These are phyloP conservation scores for Cyclotella kingstonii DNA, from an alignment of 108 stramenopile species.

Conservation along the genomic window DNA sequence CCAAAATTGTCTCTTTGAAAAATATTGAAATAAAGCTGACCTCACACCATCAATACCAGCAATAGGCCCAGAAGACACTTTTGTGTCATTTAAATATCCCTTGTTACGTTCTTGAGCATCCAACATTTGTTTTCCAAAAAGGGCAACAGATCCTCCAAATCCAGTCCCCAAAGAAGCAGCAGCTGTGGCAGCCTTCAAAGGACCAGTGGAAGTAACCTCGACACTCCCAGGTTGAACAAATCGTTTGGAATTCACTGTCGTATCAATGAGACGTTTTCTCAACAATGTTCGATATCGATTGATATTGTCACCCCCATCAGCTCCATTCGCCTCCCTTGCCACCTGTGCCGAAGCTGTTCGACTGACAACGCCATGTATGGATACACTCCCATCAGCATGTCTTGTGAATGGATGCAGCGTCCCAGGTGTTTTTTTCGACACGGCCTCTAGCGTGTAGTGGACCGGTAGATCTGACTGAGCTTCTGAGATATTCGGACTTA, in stretches of 20 bases:
- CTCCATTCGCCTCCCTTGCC: slow-evolving; percentile 25
- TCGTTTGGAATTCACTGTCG: slow-evolving; percentile 68
- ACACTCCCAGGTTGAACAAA: slow-evolving; percentile 79
- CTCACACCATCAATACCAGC: slow-evolving; percentile 47
- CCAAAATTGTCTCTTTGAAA: slow-evolving; percentile 72
- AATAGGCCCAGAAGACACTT: slow-evolving; percentile 39
- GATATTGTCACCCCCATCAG: slow-evolving; percentile 26
- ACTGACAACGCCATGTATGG: slow-evolving; percentile 67
- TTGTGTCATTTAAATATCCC: not conserved
- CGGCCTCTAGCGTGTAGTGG: slow-evolving; percentile 79
- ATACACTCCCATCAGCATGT: slow-evolving; percentile 57
- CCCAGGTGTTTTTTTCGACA: slow-evolving; percentile 77
- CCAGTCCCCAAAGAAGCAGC: slow-evolving; percentile 47
- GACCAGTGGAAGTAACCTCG: slow-evolving; percentile 49
- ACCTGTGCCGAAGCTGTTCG: slow-evolving; percentile 78
- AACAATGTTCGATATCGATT: slow-evolving; percentile 60
- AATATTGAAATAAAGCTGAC: slow-evolving; percentile 73
- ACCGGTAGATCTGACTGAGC: slow-evolving; percentile 59
- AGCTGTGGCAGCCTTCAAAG: slow-evolving; percentile 40
- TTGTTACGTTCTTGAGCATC: slow-evolving; percentile 44
- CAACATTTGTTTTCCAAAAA: slow-evolving; percentile 63
- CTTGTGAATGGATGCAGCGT: slow-evolving; percentile 76
- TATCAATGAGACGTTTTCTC: slow-evolving; percentile 66
- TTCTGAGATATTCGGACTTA: slow-evolving; percentile 24
- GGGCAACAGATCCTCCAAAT: slow-evolving; percentile 76